Percentiles rank a stretch among this genome's conserved stretches.
phyloP scores from a whole-genome alignment of 2,329 filamentous ascomycete species.

The Paecilomyces fulvus region DNA sequence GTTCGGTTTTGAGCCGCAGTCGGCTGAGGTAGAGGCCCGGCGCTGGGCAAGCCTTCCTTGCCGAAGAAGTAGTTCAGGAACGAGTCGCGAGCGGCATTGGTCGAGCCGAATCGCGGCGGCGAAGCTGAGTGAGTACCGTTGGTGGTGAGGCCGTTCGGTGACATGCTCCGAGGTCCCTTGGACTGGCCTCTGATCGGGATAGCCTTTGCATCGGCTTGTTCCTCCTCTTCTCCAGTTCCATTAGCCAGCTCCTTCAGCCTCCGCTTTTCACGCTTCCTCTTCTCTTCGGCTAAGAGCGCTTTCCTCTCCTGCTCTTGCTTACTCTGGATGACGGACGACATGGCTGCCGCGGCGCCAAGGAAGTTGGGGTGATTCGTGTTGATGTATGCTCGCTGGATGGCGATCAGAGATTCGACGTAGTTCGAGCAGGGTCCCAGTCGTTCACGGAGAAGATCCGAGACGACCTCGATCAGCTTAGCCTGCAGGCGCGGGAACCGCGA shows the following conservation, averaged over 20 bases:
- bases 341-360: conserved; percentile 88
- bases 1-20: conserved; percentile 49
- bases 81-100: conserved; percentile 67
- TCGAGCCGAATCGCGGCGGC: conserved; percentile 52
- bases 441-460: conserved; percentile 89
- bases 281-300: conserved; percentile 68
- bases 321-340: conserved; percentile 91
- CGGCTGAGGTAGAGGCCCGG: conserved; percentile 35
- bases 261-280: conserved; percentile 73
- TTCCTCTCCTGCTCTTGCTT: conserved; percentile 93
- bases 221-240: conserved; percentile 60
- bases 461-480: conserved; percentile 94
- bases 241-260: conserved; percentile 79
- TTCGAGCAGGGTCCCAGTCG: conserved; percentile 77
- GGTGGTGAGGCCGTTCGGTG: conserved; percentile 62
- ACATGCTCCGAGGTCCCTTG: conserved; percentile 67
- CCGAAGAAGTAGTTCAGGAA: conserved; percentile 99
- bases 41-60: conserved; percentile 63
- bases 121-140: conserved; percentile 55
- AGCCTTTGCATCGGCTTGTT: conserved; percentile 47
- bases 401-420: conserved; percentile 94
- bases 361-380: conserved; percentile 99
- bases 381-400: conserved; percentile 96
- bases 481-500: conserved; percentile 86
- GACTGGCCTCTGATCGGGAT: conserved; percentile 54